Conservation (phyloP, 495 filamentous ascomycete genomes). For the Talaromyces nanjingensis region DNA sequence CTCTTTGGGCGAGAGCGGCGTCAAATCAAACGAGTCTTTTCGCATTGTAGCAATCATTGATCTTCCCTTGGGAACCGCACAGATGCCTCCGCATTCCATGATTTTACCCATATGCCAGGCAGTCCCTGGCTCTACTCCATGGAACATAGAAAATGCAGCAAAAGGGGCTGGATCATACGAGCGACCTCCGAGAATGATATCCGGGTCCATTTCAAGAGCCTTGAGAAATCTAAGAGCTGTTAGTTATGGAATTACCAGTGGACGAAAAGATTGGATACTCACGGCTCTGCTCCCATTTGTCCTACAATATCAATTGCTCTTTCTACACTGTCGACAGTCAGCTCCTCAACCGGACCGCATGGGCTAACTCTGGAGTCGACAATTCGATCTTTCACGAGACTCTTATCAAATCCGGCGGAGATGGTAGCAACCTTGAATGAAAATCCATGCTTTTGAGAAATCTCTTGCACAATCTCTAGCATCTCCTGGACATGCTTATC, state of each 20-base stretch:
- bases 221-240: slow-evolving; percentile 16
- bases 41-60: slow-evolving; percentile 29
- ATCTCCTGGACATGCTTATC: slow-evolving; percentile 37
- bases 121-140: slow-evolving; percentile 21
- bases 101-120: slow-evolving; percentile 47
- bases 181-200: slow-evolving; percentile 41
- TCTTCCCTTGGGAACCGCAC: slow-evolving; percentile 38
- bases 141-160: slow-evolving; percentile 31
- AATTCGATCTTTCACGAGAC: slow-evolving; percentile 21
- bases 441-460: slow-evolving; percentile 19
- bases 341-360: slow-evolving; percentile 26
- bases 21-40: slow-evolving; percentile 35
- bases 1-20: slow-evolving; percentile 20
- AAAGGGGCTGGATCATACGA: slow-evolving; percentile 45
- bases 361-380: slow-evolving; percentile 17
- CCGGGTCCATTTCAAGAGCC: slow-evolving; percentile 30
- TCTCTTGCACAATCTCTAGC: slow-evolving; percentile 26
- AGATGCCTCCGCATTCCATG: slow-evolving; percentile 44
- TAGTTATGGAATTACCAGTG: background rate
- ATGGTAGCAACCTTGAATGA: slow-evolving; percentile 36
- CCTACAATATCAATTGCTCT: slow-evolving; percentile 22
- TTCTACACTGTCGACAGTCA: slow-evolving; percentile 33
- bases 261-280: background rate
- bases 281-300: slow-evolving; percentile 22
- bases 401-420: slow-evolving; percentile 26